Evolutionary conservation across 805 yeast species (phyloP), one percentile per base, ranked within the genome.

Genomic region (Brettanomyces anomalus): DNA sequence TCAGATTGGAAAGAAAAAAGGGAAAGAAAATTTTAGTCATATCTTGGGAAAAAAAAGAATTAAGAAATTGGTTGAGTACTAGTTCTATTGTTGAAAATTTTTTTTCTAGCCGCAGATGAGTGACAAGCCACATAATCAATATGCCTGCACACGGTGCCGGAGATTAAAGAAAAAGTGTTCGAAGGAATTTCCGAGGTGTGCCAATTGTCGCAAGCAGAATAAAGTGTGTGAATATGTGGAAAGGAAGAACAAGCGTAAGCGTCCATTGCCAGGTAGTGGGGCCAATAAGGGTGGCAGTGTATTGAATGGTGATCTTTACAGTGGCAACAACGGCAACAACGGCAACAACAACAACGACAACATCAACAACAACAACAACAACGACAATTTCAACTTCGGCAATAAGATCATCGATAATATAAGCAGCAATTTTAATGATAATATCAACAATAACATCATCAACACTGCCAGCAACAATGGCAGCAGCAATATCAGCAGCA

Each of bases 151-250:
- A 15, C 52, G 76, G 33, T 74, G 79, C 50, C 60, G 78, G 40
- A 57, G 65, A 40, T 54, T 71, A 33, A 74, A 74, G 55, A 73
- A 73, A 55, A 70, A 67, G 48, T 74, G 79, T 50, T 60, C 72
- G 1, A 67, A 71, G 48, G 60, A 67, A 18, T 43, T 54, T 1
- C 77, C 78, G 0, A 55, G 49, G 15, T 74, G 79, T 48, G 43
- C 47, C 10, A 71, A 68, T 48, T 74, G 79, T 48, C 38, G 36
- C 10, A 66, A 59, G 43, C 65, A 68, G 6, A 56, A 58, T 6
- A 65, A 60, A 39, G 36, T 37, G 2, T 74, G 79, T 50, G 58
- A 57, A 34, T 72, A 73, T 48, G 67, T 70, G 51, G 75, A 54
- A 62, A 61, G 46, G 46, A 60, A 54, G 38, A 53, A 52, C 44